phyloP scores from a whole-genome alignment of 2,329 filamentous ascomycete species.

The Scedosporium boydii region DNA sequence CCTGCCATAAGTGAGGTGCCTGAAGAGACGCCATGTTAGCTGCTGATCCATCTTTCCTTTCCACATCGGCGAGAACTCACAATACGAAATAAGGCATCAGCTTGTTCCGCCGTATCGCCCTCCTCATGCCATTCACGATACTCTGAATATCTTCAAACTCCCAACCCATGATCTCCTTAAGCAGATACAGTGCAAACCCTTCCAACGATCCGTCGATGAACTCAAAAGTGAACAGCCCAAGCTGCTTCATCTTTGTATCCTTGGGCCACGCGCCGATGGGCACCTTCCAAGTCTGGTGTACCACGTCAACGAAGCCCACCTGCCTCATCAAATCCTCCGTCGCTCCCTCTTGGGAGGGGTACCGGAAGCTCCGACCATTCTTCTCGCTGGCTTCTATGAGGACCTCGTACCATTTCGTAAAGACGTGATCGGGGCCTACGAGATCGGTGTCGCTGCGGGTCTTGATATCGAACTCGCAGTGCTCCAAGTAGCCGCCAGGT shows the following conservation, averaged over 20 bases:
- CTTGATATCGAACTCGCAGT: conserved; percentile 16
- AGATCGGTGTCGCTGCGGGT: conserved; percentile 5
- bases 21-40: neutral
- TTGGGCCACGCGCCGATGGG: conserved; percentile 37
- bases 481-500: conserved; percentile 22
- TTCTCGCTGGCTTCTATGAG: conserved; percentile 18
- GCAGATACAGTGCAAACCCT: conserved; percentile 17
- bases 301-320: conserved; percentile 29
- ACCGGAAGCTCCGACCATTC: conserved; percentile 17
- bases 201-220: conserved; percentile 19
- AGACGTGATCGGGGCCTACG: conserved; percentile 14
- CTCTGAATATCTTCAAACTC: conserved; percentile 14
- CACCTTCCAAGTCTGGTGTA: conserved; percentile 27
- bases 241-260: conserved; percentile 31
- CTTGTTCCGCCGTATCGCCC: neutral
- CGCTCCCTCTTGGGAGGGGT: conserved; percentile 9
- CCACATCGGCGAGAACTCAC: neutral
- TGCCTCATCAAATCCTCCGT: conserved; percentile 17
- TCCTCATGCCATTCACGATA: conserved; percentile 15
- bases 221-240: conserved; percentile 23
- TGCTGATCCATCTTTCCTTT: neutral
- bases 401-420: conserved; percentile 17
- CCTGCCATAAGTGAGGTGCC: neutral
- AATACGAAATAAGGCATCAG: conserved; percentile 6
- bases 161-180: conserved; percentile 19